phyloP scores from a whole-genome alignment of 257 asterid genomes.

The Plantago ovata region DNA sequence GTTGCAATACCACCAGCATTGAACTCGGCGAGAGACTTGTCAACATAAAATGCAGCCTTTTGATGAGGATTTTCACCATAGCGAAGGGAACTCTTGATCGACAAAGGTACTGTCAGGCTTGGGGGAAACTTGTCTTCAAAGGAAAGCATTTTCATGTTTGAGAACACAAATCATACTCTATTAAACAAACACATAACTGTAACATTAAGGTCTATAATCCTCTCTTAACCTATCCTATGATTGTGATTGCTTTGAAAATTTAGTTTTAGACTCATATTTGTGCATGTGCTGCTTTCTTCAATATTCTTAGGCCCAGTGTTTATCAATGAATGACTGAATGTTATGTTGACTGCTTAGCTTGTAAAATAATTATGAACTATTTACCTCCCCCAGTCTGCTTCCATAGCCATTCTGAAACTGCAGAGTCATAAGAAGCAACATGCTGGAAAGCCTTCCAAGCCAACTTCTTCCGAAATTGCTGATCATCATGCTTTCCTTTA shows the following conservation, averaged over 20 bases:
- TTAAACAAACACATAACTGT: neutral
- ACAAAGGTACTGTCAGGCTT: constrained; percentile 64
- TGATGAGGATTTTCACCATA: constrained; percentile 99
- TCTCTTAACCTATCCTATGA: neutral
- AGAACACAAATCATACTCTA: constrained; percentile 2
- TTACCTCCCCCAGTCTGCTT: constrained; percentile 82
- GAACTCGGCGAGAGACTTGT: constrained; percentile 91
- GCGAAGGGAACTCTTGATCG: constrained; percentile 76
- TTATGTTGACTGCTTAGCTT: constrained; percentile 5
- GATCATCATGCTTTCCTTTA: constrained; percentile 52
- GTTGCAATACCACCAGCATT: constrained; percentile 95
- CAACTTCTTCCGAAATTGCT: constrained; percentile 59
- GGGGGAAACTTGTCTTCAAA: constrained; percentile 79
- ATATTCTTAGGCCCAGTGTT: neutral
- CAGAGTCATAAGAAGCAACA: constrained; percentile 96
- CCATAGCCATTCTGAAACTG: constrained; percentile 99
- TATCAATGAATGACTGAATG: neutral
- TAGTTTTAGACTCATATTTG: constrained; percentile 8
- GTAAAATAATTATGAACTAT: constrained; percentile 5
- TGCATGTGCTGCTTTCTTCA: neutral
- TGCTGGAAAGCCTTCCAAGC: constrained; percentile 99
- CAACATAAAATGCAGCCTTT: constrained; percentile 89
- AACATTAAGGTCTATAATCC: neutral
- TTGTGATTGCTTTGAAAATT: neutral
- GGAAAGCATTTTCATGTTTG: constrained; percentile 19